A percentile compares a stretch with the other conserved stretches of the same genome.
Conservation (phyloP, 2,329 filamentous ascomycete genomes). For the Xylogone sp. region DNA sequence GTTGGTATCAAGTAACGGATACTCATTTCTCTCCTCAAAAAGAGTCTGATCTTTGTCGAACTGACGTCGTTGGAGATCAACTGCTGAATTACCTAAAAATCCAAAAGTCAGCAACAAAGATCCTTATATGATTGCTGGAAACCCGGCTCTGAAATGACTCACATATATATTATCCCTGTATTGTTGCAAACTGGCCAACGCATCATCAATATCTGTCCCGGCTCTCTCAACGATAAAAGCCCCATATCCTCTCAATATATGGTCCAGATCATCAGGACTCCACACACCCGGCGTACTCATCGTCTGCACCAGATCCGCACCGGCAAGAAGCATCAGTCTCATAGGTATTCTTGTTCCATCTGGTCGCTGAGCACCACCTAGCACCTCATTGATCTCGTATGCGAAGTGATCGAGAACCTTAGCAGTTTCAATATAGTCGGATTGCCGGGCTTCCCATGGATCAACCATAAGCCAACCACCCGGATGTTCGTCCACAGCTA, state of each 20-base stretch:
- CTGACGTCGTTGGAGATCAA: slow-evolving; percentile 84
- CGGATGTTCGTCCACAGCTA: slow-evolving; percentile 73
- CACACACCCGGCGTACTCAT: slow-evolving; percentile 71
- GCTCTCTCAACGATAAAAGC: slow-evolving; percentile 84
- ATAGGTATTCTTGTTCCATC: slow-evolving; percentile 61
- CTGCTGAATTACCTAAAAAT: slow-evolving; percentile 80
- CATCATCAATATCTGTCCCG: slow-evolving; percentile 85
- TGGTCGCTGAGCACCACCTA: slow-evolving; percentile 67
- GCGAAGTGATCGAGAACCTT: slow-evolving; percentile 89
- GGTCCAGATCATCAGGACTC: slow-evolving; percentile 79
- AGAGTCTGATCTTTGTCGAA: slow-evolving; percentile 77
- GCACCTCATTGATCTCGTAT: slow-evolving; percentile 77
- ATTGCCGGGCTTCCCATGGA: slow-evolving; percentile 82
- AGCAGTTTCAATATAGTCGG: slow-evolving; percentile 83
- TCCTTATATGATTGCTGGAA: too few relatives aligned
- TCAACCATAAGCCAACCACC: slow-evolving; percentile 76
- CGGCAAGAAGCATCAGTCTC: slow-evolving; percentile 77
- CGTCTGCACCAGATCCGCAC: slow-evolving; percentile 70
- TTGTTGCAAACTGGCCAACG: slow-evolving; percentile 72
- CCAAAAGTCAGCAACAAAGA: background rate
- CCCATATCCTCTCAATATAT: slow-evolving; percentile 74
- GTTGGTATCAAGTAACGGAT: slow-evolving; percentile 74
- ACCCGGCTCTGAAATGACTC: background rate
- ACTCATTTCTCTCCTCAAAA: slow-evolving; percentile 75
- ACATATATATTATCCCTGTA: slow-evolving; percentile 69